These are phyloP conservation scores for Physcomitrium patens DNA, from an alignment of 225 moss, liverwort and hornwort genomes.

Conservation along the genomic window DNA sequence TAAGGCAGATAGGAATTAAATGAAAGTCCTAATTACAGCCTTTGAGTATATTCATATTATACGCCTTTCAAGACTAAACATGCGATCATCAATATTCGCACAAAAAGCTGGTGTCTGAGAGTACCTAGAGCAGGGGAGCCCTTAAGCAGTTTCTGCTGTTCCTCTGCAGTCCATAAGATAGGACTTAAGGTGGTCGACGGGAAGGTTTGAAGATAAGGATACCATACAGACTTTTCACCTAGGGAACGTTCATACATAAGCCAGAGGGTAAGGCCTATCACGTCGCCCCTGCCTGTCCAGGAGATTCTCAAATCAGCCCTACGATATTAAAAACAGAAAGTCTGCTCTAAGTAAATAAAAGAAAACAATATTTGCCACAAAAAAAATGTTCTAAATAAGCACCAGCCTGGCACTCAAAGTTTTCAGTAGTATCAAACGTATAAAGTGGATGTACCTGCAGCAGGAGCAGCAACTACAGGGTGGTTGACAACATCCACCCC, in stretches of 20 bases:
- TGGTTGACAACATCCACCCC: conserved; percentile 84
- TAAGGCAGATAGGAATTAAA: conserved; percentile 4
- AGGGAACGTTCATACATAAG: conserved; percentile 91
- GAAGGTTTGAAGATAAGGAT: conserved; percentile 75
- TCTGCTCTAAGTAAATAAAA: conserved; percentile 3
- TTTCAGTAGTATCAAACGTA: background rate
- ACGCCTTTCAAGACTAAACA: too few species aligned
- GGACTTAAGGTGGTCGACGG: conserved; percentile 83
- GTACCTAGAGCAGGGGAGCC: conserved; percentile 86
- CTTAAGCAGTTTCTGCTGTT: conserved; percentile 68
- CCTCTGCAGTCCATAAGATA: conserved; percentile 73
- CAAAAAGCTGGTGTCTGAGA: conserved; percentile 5
- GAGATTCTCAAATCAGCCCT: conserved; percentile 18
- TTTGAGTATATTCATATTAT: background rate
- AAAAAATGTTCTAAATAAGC: background rate
- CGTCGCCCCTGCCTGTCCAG: conserved; percentile 81
- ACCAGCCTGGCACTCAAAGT: background rate
- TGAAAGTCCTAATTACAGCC: background rate
- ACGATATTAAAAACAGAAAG: background rate
- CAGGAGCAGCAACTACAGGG: conserved; percentile 75
- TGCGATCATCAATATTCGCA: too few species aligned
- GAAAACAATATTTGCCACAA: background rate
- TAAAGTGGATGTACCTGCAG: conserved; percentile 58
- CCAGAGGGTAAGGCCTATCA: conserved; percentile 95
- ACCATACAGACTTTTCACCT: conserved; percentile 75